Percentiles rank a stretch among this genome's conserved stretches.
Conservation (phyloP, 2,329 filamentous ascomycete genomes). For the Neofusicoccum sp. region DNA sequence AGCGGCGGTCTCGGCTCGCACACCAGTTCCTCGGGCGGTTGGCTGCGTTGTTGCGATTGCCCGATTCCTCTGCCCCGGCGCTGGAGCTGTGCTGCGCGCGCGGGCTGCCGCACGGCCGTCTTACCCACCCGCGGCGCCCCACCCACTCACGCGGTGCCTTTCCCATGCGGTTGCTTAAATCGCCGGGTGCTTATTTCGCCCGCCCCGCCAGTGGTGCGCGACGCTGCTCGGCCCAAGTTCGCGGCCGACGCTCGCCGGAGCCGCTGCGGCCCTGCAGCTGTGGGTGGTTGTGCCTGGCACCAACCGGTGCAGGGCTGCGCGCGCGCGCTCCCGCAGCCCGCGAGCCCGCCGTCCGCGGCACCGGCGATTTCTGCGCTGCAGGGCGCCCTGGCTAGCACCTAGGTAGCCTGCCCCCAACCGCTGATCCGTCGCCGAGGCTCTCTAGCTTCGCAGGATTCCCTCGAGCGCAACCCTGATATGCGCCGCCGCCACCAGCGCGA, state of each 20-base stretch:
- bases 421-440: neutral
- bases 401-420: neutral
- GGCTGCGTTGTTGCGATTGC: neutral
- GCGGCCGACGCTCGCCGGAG: neutral
- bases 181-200: constrained; percentile 13
- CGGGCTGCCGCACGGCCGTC: constrained; percentile 2
- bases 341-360: neutral
- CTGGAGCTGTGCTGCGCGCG: neutral
- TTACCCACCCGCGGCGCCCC: neutral
- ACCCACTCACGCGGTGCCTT: constrained; percentile 5
- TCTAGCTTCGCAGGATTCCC: neutral
- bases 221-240: constrained; percentile 4
- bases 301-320: neutral
- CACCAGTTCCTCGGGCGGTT: constrained; percentile 2
- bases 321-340: neutral
- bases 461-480: neutral
- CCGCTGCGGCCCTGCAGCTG: neutral
- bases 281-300: no score
- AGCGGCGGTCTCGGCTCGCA: constrained; percentile 8
- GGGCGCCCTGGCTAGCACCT: neutral
- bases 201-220: constrained; percentile 3
- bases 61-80: constrained; percentile 7
- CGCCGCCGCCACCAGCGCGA: no score
- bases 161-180: constrained; percentile 8
- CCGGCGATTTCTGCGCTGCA: neutral